Conservation (phyloP, 495 filamentous ascomycete genomes). For the Penicillium canariense region DNA sequence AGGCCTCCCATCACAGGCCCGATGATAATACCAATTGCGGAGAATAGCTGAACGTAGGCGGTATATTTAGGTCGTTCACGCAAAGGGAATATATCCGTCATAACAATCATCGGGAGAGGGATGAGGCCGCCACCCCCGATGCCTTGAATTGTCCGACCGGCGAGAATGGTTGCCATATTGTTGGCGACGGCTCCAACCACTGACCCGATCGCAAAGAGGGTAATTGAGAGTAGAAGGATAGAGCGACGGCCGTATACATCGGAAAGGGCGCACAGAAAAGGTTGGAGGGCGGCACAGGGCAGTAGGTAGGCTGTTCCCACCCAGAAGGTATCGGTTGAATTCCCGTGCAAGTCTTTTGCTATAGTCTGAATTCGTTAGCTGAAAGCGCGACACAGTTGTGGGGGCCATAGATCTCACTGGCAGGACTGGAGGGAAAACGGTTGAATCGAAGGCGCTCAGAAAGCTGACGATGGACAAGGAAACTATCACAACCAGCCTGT, state of each 20-base stretch:
- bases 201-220: slow-evolving; percentile 37
- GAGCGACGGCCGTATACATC: slow-evolving; percentile 46
- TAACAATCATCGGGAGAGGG: slow-evolving; percentile 26
- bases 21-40: slow-evolving; percentile 27
- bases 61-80: slow-evolving; percentile 31
- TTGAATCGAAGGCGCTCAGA: slow-evolving; percentile 5
- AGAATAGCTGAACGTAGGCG: slow-evolving; percentile 15
- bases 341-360: slow-evolving; percentile 3
- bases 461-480: slow-evolving; percentile 6
- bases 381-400: too few relatives aligned
- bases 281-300: slow-evolving; percentile 56
- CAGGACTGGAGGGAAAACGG: slow-evolving; percentile 4
- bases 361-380: neutral
- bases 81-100: slow-evolving; percentile 30
- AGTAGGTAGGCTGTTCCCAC: slow-evolving; percentile 62
- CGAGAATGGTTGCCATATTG: slow-evolving; percentile 32
- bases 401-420: neutral
- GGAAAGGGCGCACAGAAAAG: slow-evolving; percentile 43
- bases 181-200: slow-evolving; percentile 40
- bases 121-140: slow-evolving; percentile 39
- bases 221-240: slow-evolving; percentile 22
- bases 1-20: slow-evolving; percentile 32
- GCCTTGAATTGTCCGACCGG: slow-evolving; percentile 42
- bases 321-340: slow-evolving; percentile 44
- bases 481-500: slow-evolving; percentile 1